These are phyloP conservation scores for Dendrostoma leiphaemia DNA, from an alignment of 2,329 filamentous ascomycete species.

Conservation along the genomic window DNA sequence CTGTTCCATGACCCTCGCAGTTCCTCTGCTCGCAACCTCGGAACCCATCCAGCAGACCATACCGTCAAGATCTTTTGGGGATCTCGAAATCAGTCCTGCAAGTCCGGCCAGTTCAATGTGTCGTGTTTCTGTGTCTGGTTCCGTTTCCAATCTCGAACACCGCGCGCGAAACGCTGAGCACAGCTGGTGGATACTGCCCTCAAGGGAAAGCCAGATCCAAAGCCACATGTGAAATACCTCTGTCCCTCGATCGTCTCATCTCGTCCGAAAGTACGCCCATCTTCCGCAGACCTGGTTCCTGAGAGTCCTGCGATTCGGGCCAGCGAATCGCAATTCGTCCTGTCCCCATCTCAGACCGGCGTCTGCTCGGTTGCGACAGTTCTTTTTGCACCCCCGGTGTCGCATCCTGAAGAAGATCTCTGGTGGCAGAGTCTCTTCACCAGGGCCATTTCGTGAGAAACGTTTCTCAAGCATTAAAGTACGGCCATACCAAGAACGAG, in stretches of 20 bases:
- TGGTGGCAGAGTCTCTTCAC: too few species aligned
- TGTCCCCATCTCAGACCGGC: not conserved
- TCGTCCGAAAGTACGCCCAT: not conserved
- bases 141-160: not conserved
- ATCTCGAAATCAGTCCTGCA: too few species aligned
- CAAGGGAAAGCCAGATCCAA: too few species aligned
- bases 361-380: too few species aligned
- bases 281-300: not conserved
- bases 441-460: too few species aligned
- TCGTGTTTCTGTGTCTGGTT: not conserved
- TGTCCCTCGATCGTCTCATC: too few species aligned
- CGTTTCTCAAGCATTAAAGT: too few species aligned
- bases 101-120: not conserved
- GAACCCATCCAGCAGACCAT: not conserved
- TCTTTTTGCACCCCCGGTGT: too few species aligned
- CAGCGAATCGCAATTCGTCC: not conserved
- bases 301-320: not conserved
- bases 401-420: too few species aligned
- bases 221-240: not conserved
- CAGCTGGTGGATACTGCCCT: too few species aligned
- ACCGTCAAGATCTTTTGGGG: not conserved
- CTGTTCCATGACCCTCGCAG: not conserved
- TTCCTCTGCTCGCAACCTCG: not conserved
- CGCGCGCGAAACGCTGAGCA: not conserved
- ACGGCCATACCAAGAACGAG: too few species aligned